phyloP scores from a whole-genome alignment of 129 eudicot species.

The Gnaphalium uliginosum region DNA sequence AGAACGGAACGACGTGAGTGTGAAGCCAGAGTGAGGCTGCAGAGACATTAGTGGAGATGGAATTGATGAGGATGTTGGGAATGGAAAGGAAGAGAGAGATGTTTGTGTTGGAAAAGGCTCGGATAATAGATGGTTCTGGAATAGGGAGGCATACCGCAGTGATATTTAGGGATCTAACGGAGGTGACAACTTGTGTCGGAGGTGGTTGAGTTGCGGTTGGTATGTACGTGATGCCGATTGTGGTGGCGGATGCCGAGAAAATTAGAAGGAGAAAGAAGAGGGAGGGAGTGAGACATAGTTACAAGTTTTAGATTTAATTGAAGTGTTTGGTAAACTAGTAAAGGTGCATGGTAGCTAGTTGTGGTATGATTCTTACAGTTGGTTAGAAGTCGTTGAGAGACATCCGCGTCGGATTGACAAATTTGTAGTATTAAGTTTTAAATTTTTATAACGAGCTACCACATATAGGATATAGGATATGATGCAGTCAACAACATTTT shows the following conservation, averaged over 20 bases:
- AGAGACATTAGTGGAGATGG: conserved; percentile 66
- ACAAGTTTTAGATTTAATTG: too few species aligned
- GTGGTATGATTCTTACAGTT: too few species aligned
- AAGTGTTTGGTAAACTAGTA: too few species aligned
- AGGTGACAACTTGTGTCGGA: conserved; percentile 37
- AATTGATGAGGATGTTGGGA: conserved; percentile 32
- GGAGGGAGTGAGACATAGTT: conserved; percentile 14
- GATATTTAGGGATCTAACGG: conserved; percentile 29
- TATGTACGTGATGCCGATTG: conserved; percentile 57
- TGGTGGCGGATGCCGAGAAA: conserved; percentile 44
- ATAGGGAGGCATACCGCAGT: conserved; percentile 24
- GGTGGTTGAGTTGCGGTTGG: conserved; percentile 38
- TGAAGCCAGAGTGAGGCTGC: conserved; percentile 58
- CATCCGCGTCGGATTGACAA: too few species aligned
- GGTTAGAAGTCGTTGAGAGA: too few species aligned
- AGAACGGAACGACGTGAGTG: conserved; percentile 65
- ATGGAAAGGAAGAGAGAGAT: conserved; percentile 28
- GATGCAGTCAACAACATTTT: too few species aligned
- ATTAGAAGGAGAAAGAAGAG: conserved; percentile 22
- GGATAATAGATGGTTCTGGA: conserved; percentile 26
- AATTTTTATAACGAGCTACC: too few species aligned
- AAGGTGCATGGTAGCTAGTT: too few species aligned
- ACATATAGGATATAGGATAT: too few species aligned
- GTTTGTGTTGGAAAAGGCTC: conserved; percentile 32
- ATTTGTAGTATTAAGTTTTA: too few species aligned